Base-by-base conservation (phyloP, 768 basidiomycete genomes). In the Sutorius australiensis region DNA sequence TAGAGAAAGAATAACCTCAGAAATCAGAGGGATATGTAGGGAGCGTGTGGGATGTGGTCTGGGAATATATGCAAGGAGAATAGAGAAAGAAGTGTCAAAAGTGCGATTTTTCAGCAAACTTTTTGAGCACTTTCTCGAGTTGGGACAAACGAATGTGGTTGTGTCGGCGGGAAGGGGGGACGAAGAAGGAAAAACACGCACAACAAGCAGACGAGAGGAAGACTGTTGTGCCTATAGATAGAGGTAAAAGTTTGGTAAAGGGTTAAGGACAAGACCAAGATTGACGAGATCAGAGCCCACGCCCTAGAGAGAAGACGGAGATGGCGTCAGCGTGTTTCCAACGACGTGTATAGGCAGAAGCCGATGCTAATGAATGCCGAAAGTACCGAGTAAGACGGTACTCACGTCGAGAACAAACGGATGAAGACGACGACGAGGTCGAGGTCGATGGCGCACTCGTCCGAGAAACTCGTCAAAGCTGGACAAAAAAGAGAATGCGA, bases 1-100 rank as follows among this genome's bases (percentile, higher is more conserved):
- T 76, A 82, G 80, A 75, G 78, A 77, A 75, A 71, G 77, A 77
- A 78, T 70, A 56, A 69, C 60, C 68, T 64, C 66, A 54, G 59
- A 64, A 68, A 60, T 32, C 2, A 71, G 62, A 71, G 59, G 68
- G 46, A 59, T 55, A 39, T 68, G 63, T 74, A 77, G 75, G 59
- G 78, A 79, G 69, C 73, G 77, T 77, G 74, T 70, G 71, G 66
- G 55, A 16, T 61, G 59, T 68, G 72, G 53, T 47, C 46, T 60
- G 60, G 58, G 54, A 62, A 65, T 54, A 60, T 65, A 67, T 67
- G 65, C 48, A 58, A 67, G 56, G 57, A 46, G 51, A 56, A 59
- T 12, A 21, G 17, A 10, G 24, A 58, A 57, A 32, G 51, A 60
- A 64, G 62, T 56, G 66, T 51, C 44, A 64, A 66, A 66, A 67